Evolutionary conservation across 2,329 filamentous ascomycete species (phyloP).

Genomic region (Neonectria punicea): DNA sequence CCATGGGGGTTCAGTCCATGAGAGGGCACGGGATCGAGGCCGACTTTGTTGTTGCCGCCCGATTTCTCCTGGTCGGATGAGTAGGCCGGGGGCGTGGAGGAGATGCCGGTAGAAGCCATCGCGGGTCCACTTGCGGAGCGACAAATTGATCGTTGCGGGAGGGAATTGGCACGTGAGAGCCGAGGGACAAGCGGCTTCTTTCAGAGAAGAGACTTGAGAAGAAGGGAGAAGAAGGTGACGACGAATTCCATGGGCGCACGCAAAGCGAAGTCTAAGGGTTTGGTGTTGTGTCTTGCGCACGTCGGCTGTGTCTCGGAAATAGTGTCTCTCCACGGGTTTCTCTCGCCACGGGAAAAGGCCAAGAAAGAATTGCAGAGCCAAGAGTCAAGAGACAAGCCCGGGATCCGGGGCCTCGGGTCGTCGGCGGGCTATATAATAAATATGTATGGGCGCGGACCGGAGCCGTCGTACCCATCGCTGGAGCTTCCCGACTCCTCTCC

Average conservation of each 20-base stretch:
- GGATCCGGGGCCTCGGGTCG: constrained; percentile 15
- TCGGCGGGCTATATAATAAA: constrained; percentile 27
- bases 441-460: constrained; percentile 6
- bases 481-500: not conserved
- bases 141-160: no score
- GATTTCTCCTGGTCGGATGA: constrained; percentile 38
- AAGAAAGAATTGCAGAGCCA: constrained; percentile 2
- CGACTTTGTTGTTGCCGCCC: constrained; percentile 15
- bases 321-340: constrained; percentile 4
- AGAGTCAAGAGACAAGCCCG: constrained; percentile 3
- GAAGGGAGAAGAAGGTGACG: constrained; percentile 40
- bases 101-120: constrained; percentile 39
- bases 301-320: not conserved
- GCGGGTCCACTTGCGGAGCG: not conserved
- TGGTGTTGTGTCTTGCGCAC: not conserved
- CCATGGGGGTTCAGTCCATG: not conserved
- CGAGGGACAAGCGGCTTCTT: not conserved
- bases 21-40: not conserved
- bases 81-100: constrained; percentile 38
- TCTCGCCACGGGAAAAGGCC: constrained; percentile 3
- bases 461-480: not conserved
- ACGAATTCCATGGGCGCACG: constrained; percentile 41
- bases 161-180: not conserved
- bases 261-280: not conserved
- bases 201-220: constrained; percentile 42